A percentile compares a stretch with the other conserved stretches of the same genome.
Conservation (phyloP, 78 protist species). For the Dictyostelium capitatum region DNA sequence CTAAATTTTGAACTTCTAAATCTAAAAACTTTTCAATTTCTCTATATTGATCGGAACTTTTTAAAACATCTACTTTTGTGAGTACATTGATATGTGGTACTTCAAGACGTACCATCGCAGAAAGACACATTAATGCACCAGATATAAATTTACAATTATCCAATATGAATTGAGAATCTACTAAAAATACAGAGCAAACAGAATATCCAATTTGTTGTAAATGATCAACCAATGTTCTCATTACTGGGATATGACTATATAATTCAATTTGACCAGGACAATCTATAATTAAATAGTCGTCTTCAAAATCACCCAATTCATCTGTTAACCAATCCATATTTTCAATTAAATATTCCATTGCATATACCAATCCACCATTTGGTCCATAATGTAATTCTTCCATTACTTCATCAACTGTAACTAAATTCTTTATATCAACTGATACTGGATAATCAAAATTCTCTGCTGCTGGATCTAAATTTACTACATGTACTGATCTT, state of each 20-base stretch:
- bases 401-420: constrained; percentile 95
- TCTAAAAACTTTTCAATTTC: constrained; percentile 75
- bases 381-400: constrained; percentile 97
- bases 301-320: constrained; percentile 93
- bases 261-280: constrained; percentile 99
- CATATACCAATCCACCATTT: constrained; percentile 97
- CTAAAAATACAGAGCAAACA: constrained; percentile 87
- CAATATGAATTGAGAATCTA: constrained; percentile 92
- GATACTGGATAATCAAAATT: constrained; percentile 88
- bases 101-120: constrained; percentile 97
- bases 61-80: constrained; percentile 94
- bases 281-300: constrained; percentile 97
- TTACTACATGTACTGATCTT: constrained; percentile 94
- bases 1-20: constrained; percentile 50
- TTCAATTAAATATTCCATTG: constrained; percentile 95
- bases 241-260: constrained; percentile 94
- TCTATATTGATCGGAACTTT: constrained; percentile 7
- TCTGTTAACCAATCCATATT: constrained; percentile 95
- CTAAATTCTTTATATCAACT: constrained; percentile 95
- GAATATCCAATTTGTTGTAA: constrained; percentile 83
- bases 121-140: constrained; percentile 89
- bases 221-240: constrained; percentile 78
- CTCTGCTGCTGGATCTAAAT: constrained; percentile 99
- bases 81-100: constrained; percentile 96
- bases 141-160: constrained; percentile 83